Percentiles rank a stretch among this genome's conserved stretches.
Conservation (phyloP, 306 rosid species). For the Corylus heterophylla region DNA sequence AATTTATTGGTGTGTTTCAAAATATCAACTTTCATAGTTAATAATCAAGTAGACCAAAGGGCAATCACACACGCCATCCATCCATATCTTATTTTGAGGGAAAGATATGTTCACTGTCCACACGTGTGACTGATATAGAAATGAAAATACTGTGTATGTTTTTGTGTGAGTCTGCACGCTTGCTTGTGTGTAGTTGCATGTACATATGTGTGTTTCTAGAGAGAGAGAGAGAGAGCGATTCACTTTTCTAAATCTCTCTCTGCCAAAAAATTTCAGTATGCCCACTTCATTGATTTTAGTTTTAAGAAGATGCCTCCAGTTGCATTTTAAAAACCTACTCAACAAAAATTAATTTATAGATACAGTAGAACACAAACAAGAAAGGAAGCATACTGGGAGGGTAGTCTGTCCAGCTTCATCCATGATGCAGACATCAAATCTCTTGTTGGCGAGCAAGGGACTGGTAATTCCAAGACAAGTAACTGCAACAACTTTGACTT, state of each 20-base stretch:
- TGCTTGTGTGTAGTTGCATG: background rate
- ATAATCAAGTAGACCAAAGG: background rate
- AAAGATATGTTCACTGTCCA: background rate
- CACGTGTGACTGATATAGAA: background rate
- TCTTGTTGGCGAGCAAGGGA: constrained; percentile 76
- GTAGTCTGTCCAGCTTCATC: constrained; percentile 99
- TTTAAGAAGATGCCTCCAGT: background rate
- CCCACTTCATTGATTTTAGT: background rate
- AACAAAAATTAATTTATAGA: constrained; percentile 9
- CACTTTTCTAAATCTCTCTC: background rate
- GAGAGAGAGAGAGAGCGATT: background rate
- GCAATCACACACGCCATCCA: background rate
- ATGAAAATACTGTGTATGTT: background rate
- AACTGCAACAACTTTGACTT: constrained; percentile 91
- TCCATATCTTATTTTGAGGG: background rate
- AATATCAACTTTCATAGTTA: background rate
- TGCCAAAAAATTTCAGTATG: background rate
- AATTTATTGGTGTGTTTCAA: background rate
- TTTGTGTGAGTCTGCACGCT: background rate
- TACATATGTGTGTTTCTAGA: background rate
- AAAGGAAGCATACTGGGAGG: constrained; percentile 68
- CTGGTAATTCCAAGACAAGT: constrained; percentile 84
- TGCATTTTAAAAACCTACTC: background rate
- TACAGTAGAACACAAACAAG: constrained; percentile 19
- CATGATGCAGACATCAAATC: constrained; percentile 95